Base-by-base conservation (phyloP, 805 yeast species). In the Lipomyces oligophaga region DNA sequence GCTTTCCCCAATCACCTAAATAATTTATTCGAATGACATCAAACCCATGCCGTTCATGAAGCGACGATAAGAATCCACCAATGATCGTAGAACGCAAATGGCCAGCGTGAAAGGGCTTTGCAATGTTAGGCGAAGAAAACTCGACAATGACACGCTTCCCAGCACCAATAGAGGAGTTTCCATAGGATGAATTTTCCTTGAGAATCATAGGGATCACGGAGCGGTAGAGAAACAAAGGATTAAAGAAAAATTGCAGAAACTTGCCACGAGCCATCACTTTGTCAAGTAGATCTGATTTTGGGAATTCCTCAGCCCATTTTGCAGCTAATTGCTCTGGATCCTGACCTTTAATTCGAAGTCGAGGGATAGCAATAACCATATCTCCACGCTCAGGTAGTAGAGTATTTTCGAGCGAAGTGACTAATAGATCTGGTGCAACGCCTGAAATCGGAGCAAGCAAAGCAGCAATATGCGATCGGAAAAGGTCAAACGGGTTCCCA, bases 81-180 rank as follows among this genome's bases (percentile, higher is more conserved):
- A 93, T 93, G 63, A 93, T 93, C 36, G 99, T 93, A 26, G 95
- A 85, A 70, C 99, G 83, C 68, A 93, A 78, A 68, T 93, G 99
- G 50, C 99, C 99, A 45, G 99, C 99, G 65, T 93, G 99, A 83
- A 93, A 93, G 10, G 99, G 99, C 71, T 93, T 93, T 57, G 99
- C 99, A 63, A 93, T 90, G 69, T 93, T 93, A 56, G 99, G 99
- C 28, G 97, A 89, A 2, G 96, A 86, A 63, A 93, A 93, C 68
- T 93, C 99, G 59, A 93, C 76, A 36, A 88, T 60, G 15, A 84
- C 74, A 54, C 73, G 82, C 70, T 87, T 83, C 54, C 79, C 80
- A 33, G 68, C 68, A 47, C 93, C 96, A 45, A 85, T 60, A 39
- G 88, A 85, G 58, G 81, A 72, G 37, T 79, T 69, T 57, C 98